Percentiles rank a stretch among this genome's conserved stretches.
These are phyloP conservation scores for Heliocybe sulcata DNA, from an alignment of 1,284 basidiomycete species.

Conservation along the genomic window DNA sequence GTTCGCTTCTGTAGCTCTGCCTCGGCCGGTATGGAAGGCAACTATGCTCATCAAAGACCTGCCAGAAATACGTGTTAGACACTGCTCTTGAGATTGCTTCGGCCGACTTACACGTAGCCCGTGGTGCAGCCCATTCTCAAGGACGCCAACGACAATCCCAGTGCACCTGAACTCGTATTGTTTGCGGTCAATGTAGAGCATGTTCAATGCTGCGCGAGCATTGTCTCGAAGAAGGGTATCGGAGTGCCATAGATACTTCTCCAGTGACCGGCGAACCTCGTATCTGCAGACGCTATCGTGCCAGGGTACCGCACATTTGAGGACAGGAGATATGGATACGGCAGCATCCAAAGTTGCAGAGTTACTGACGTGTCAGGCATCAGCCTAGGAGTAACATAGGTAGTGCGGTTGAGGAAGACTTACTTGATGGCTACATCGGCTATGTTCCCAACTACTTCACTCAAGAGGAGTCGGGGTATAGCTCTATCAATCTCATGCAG, in stretches of 20 bases:
- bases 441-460: background rate
- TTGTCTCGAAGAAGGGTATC: background rate
- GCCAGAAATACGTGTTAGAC: background rate
- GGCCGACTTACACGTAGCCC: background rate
- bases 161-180: background rate
- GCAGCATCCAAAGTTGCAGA: background rate
- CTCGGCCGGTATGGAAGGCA: background rate
- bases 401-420: background rate
- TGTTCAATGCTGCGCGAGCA: background rate
- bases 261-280: background rate
- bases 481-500: background rate
- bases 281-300: background rate
- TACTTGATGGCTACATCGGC: background rate
- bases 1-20: background rate
- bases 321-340: background rate
- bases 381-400: background rate
- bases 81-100: background rate
- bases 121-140: background rate
- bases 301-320: background rate
- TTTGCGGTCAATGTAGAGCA: background rate
- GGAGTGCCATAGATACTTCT: background rate
- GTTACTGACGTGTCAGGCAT: background rate
- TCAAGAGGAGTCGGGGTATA: background rate
- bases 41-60: background rate
- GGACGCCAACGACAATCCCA: background rate